These are phyloP conservation scores for Phascolomyces articulosus DNA, from an alignment of 371 early-diverging fungal species.

Conservation along the genomic window DNA sequence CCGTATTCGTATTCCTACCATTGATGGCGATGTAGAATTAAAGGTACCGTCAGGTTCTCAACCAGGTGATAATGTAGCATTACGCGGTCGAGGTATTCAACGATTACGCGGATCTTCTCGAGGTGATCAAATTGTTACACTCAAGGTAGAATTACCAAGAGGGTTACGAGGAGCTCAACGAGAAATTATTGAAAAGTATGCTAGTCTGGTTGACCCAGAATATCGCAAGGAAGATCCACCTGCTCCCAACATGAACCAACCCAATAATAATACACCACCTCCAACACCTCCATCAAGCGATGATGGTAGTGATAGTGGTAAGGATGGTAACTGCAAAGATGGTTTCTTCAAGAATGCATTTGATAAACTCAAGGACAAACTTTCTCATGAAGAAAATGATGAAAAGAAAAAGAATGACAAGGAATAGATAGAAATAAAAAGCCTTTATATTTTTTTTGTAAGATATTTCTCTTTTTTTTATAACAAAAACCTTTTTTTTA, in stretches of 20 bases:
- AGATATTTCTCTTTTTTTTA: conserved; percentile 1
- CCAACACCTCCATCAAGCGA: conserved; percentile 19
- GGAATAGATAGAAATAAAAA: not conserved
- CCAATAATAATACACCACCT: not conserved
- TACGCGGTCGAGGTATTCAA: conserved; percentile 78
- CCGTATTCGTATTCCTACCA: conserved; percentile 80
- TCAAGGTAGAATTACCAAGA: conserved; percentile 81
- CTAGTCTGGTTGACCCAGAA: conserved; percentile 35
- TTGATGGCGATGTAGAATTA: conserved; percentile 93
- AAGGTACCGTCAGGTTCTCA: conserved; percentile 85
- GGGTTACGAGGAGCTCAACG: conserved; percentile 40
- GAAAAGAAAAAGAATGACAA: conserved; percentile 19
- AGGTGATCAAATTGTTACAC: conserved; percentile 88
- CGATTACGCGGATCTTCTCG: conserved; percentile 52
- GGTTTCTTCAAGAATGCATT: conserved; percentile 39
- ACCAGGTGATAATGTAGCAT: conserved; percentile 78
- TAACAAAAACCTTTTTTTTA: too few species aligned
- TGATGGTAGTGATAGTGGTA: conserved; percentile 4
- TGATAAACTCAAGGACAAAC: conserved; percentile 31
- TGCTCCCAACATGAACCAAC: not conserved
- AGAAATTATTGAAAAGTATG: conserved; percentile 37
- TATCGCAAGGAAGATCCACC: conserved; percentile 26
- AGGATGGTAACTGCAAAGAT: not conserved
- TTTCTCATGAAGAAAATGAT: conserved; percentile 25
- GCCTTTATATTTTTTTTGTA: not conserved